A percentile compares a stretch with the other conserved stretches of the same genome.
phyloP scores from a whole-genome alignment of 2,329 filamentous ascomycete species.

The Aureobasidium subglaciale region DNA sequence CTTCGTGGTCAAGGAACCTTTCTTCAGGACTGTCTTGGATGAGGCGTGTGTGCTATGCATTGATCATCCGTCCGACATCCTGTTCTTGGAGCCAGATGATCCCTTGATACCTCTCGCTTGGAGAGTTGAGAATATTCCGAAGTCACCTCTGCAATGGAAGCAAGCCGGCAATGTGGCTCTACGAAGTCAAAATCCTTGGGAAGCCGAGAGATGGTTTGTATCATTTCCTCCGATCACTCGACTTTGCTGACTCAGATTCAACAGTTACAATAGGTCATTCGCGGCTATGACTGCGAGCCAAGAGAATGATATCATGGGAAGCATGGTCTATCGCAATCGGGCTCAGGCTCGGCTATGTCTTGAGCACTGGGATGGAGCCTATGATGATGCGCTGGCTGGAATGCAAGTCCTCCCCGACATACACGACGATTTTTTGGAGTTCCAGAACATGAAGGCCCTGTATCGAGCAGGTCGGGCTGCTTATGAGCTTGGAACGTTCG shows the following conservation, averaged over 20 bases:
- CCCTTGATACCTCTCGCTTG: background rate
- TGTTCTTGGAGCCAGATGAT: background rate
- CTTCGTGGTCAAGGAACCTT: constrained; percentile 5
- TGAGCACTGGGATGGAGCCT: background rate
- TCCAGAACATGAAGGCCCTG: background rate
- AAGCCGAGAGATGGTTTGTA: constrained; percentile 4
- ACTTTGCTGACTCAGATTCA: background rate
- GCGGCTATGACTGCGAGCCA: background rate
- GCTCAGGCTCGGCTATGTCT: background rate
- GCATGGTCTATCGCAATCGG: background rate
- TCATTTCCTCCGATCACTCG: too few species aligned
- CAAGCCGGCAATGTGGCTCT: constrained; percentile 1
- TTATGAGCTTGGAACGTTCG: constrained; percentile 1
- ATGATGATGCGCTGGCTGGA: background rate
- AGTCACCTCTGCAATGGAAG: background rate
- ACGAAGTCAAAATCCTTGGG: background rate
- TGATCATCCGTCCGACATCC: constrained; percentile 3
- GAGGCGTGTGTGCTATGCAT: background rate
- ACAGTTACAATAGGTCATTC: background rate
- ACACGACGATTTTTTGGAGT: background rate
- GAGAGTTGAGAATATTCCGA: background rate
- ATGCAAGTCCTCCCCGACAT: background rate
- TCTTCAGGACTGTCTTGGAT: background rate
- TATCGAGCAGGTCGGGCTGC: constrained; percentile 4
- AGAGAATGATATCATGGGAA: background rate